phyloP scores from a whole-genome alignment of 129 eudicot species.

The Escallonia rubra region DNA sequence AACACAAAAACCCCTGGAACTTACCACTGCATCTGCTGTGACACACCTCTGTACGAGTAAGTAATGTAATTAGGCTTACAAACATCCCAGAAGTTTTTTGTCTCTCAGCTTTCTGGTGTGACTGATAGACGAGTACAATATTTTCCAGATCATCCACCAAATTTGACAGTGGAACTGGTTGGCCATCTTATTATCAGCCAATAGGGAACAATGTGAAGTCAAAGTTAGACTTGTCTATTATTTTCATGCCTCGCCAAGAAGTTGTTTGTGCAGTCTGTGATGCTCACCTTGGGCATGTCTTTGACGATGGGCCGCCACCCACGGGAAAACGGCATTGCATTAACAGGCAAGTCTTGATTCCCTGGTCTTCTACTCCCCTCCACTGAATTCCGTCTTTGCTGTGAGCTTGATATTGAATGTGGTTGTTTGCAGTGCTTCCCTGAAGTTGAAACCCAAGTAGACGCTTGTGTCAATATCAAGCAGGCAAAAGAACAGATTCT shows the following conservation, averaged over 20 bases:
- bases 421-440: constrained; percentile 54
- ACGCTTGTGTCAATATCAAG: background rate
- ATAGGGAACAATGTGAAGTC: constrained; percentile 85
- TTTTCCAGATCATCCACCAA: constrained; percentile 72
- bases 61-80: constrained; percentile 7
- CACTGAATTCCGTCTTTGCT: background rate
- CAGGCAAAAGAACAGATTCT: background rate
- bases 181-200: constrained; percentile 90
- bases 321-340: constrained; percentile 88
- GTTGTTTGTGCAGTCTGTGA: constrained; percentile 81
- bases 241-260: constrained; percentile 95
- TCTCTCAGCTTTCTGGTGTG: background rate
- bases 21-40: constrained; percentile 92
- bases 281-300: constrained; percentile 96
- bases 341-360: constrained; percentile 51
- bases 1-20: constrained; percentile 82
- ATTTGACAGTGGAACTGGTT: constrained; percentile 95
- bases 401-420: background rate
- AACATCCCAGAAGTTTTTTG: background rate
- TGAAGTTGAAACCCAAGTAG: constrained; percentile 71
- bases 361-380: background rate
- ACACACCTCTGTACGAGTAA: constrained; percentile 87
- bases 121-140: background rate
- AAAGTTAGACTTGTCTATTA: constrained; percentile 77
- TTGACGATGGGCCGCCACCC: constrained; percentile 95